Base-by-base conservation (phyloP, 2,329 filamentous ascomycete genomes). In the Fusarium nodosum region DNA sequence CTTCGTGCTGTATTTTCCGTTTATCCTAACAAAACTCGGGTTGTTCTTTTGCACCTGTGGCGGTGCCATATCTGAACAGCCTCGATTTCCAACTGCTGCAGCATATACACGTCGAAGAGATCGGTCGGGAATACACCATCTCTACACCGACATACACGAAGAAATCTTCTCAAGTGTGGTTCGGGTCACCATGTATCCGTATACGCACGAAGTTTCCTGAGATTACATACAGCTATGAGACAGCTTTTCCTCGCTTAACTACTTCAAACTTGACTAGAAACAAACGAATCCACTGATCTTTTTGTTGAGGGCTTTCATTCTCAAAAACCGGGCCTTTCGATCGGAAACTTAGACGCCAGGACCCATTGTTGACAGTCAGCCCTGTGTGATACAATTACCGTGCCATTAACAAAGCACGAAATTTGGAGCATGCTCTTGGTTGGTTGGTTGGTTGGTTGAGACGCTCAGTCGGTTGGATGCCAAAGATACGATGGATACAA, bases 291-390 rank as follows among this genome's bases (percentile, higher is more conserved):
- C 42, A 31, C 53, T 54, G 50, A 52, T 54, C 46, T 42, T 42
- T 36, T 46, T 62, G 34, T 38, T 69, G 61, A 53, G 66, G 44
- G 41, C 42, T 62, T 68, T 69, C 61, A 46, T 45, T 44, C 31
- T 61, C 38, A 42, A 69, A 69, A 69, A 60, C 58, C 50, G 63
- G 66, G 66, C 41, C 54, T 38, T 65, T 56, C 26, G 54, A 60
- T 53, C 41, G 60, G 66, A 46, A 66, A 58, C 53, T 33, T 26
- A 54, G 47, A 57, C 31, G 31, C 31, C 60, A 33, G 26, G 46
- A 34, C 62, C 66, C 57, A 41, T 55, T 47, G 24, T 39, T 36
- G 30, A 41, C 44, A 44, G 30, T 69, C 66, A 69, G 66, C 62
- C 66, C 42, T 69, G 66, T 56, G 20, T 31, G 44, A 55, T 50